A percentile compares a stretch with the other conserved stretches of the same genome.
Evolutionary conservation across 441 rosid species (phyloP).

Genomic region (Arabidopsis hybrid): DNA sequence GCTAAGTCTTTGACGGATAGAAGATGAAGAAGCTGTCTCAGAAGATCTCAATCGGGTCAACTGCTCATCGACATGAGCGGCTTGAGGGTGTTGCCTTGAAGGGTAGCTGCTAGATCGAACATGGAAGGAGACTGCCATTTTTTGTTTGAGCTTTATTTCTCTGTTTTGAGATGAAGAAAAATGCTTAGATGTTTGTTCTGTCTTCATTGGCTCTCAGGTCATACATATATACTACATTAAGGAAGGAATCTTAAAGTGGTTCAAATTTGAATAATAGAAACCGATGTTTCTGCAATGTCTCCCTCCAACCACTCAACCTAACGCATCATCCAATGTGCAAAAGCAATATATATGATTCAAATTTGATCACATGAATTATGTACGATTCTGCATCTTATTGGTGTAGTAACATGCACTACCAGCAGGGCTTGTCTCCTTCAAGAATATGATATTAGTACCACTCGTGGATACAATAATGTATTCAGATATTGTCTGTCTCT

Average conservation of each 20-base stretch:
- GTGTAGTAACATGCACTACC: conserved; percentile 1
- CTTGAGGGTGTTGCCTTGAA: conserved; percentile 39
- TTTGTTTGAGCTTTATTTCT: not conserved
- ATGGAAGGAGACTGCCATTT: conserved; percentile 38
- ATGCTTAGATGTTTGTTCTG: conserved; percentile 30
- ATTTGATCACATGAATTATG: conserved; percentile 25
- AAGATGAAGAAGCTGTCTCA: conserved; percentile 34
- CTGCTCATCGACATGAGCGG: conserved; percentile 33
- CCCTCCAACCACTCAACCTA: conserved; percentile 29
- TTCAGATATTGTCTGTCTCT: conserved; percentile 34
- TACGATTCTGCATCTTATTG: conserved; percentile 16
- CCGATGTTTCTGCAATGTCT: conserved; percentile 35
- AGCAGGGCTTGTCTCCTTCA: not conserved
- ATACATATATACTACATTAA: conserved; percentile 15
- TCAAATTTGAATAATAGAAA: conserved; percentile 9
- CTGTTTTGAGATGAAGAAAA: conserved; percentile 17
- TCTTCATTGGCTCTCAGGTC: conserved; percentile 1
- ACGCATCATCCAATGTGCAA: conserved; percentile 1
- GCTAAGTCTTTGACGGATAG: conserved; percentile 40
- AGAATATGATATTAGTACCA: too few relatives aligned
- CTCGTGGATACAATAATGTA: conserved; percentile 7
- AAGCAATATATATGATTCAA: conserved; percentile 15
- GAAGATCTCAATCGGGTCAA: conserved; percentile 39
- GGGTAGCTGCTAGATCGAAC: conserved; percentile 37
- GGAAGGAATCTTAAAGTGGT: not conserved